Base-by-base conservation (phyloP, 345 rosid genomes). In the Eucalyptus cloeziana region DNA sequence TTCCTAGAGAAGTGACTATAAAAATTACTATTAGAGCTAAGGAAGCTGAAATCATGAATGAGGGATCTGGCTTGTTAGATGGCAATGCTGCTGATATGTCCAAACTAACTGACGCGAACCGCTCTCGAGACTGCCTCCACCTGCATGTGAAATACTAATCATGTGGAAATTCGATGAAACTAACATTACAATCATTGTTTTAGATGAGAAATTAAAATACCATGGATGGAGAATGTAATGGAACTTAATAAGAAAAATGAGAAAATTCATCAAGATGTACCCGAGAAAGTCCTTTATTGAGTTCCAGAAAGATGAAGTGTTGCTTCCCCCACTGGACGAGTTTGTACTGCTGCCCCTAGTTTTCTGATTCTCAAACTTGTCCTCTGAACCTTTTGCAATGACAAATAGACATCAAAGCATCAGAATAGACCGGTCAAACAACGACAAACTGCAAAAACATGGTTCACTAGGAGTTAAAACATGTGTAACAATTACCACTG, bases 61-160 rank as follows among this genome's bases (percentile, higher is more conserved):
- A 87, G 62, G 90, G 89, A 81, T 91, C 92, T 51, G 94, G 89
- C 88, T 89, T 93, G 87, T 88, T 88, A 87, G 54, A 58, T 9
- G 89, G 86, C 79, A 88, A 87, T 31, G 91, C 83, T 54, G 89
- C 52, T 85, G 95, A 87, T 43, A 93, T 86, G 81, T 71, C 91
- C 88, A 93, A 50, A 62, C 92, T 91, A 83, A 93, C 71, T 16
- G 98, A 93, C 62, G 98, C 97, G 87, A 96, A 96, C 91, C 95
- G 89, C 58, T 95, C 94, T 88, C 89, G 87, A 54, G 98, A 92
- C 69, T 91, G 90, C 89, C 90, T 93, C 89, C 69, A 89, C 92
- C 98, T 95, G 96, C 91, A 87, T 71, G 83, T 13, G 30, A 21
- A 44, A 14, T 51, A 88, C 7, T 51, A n/a, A 56, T 44, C 87